phyloP scores from a whole-genome alignment of 164 flowering plant species.

The Buxus sempervirens region DNA sequence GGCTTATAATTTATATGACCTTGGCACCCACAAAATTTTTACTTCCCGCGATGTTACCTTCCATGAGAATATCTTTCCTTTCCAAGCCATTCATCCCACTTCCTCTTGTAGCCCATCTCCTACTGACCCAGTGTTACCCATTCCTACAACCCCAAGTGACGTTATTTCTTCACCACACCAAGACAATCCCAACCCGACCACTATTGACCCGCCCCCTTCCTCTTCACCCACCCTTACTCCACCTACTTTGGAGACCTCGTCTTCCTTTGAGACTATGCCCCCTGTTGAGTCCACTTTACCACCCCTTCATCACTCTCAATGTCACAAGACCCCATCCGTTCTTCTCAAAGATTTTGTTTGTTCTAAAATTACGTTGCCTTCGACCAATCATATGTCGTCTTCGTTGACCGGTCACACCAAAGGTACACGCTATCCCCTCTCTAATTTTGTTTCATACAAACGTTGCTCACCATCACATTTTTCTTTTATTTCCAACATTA shows the following conservation, averaged over 20 bases:
- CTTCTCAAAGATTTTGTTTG: not conserved
- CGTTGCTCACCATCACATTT: not conserved
- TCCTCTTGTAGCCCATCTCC: not conserved
- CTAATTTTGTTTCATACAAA: not conserved
- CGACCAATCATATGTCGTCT: not conserved
- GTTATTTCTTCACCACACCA: not conserved
- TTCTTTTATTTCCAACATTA: not conserved
- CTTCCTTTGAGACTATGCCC: not conserved
- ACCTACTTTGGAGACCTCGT: not conserved
- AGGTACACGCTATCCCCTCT: not conserved
- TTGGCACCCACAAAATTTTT: not conserved
- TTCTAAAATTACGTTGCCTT: not conserved
- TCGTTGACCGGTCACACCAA: not conserved
- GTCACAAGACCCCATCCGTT: not conserved
- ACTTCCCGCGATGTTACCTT: not conserved
- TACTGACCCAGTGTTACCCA: not conserved
- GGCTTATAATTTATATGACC: not conserved
- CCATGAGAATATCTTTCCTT: slow-evolving; percentile 1
- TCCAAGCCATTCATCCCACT: not conserved
- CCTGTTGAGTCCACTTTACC: not conserved
- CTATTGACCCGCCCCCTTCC: not conserved
- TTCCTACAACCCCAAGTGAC: not conserved
- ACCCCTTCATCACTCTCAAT: not conserved
- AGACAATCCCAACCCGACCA: not conserved
- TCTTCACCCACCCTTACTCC: not conserved